Conservation (phyloP, 2,329 filamentous ascomycete species). For the Phoma sp. region DNA sequence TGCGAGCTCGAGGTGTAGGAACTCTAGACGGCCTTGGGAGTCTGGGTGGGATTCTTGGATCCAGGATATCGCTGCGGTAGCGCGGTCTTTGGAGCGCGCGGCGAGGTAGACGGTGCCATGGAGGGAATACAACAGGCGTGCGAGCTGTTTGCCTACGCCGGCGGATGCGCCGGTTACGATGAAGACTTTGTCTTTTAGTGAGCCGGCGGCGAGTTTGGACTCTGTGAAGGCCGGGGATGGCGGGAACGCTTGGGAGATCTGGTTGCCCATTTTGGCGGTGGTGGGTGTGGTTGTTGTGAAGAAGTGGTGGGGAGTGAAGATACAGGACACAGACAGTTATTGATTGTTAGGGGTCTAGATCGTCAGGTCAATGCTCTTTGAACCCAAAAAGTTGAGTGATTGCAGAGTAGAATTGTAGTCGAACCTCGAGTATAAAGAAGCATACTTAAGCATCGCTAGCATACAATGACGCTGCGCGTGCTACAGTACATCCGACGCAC, state of each 20-base stretch:
- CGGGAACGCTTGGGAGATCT: slow-evolving; percentile 26
- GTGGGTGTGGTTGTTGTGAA: background rate
- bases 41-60: slow-evolving; percentile 48
- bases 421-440: too few relatives aligned
- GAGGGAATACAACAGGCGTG: slow-evolving; percentile 61
- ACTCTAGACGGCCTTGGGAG: slow-evolving; percentile 26
- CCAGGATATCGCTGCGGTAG: slow-evolving; percentile 54
- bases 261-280: slow-evolving; percentile 23
- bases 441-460: too few relatives aligned
- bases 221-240: slow-evolving; percentile 28
- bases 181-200: slow-evolving; percentile 56
- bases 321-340: too few relatives aligned
- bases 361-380: too few relatives aligned
- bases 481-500: too few relatives aligned
- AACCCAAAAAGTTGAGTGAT: too few relatives aligned
- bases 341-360: background rate
- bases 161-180: slow-evolving; percentile 61
- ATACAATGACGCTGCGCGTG: too few relatives aligned
- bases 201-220: slow-evolving; percentile 41
- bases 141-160: slow-evolving; percentile 62
- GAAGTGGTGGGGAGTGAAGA: too few relatives aligned
- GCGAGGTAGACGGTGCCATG: slow-evolving; percentile 66
- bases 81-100: slow-evolving; percentile 51
- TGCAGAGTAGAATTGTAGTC: too few relatives aligned
- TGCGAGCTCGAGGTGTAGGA: slow-evolving; percentile 49